A percentile compares a stretch with the other conserved stretches of the same genome.
Conservation (phyloP, 768 basidiomycete species). For the Podaxis sp. region DNA sequence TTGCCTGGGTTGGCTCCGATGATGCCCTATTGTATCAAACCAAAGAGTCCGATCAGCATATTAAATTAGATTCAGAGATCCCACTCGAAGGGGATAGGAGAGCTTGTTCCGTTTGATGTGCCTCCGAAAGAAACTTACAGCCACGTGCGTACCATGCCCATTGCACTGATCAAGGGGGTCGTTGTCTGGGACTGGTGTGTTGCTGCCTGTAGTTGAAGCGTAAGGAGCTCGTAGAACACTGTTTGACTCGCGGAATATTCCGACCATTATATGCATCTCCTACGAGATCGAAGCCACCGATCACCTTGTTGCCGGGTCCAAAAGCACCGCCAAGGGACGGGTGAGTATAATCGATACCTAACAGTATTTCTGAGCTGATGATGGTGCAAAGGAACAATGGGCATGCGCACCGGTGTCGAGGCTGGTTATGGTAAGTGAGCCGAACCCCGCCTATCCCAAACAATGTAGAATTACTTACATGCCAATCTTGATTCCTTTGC, state of each 20-base stretch:
- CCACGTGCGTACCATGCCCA: slow-evolving; percentile 58
- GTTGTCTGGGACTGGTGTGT: slow-evolving; percentile 48
- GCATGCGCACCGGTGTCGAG: slow-evolving; percentile 44
- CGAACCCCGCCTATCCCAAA: not conserved
- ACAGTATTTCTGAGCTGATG: not conserved
- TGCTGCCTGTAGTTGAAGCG: slow-evolving; percentile 30
- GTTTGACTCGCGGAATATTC: not conserved
- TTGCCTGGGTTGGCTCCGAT: slow-evolving; percentile 63
- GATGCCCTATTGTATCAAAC: slow-evolving; percentile 42
- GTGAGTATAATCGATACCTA: slow-evolving; percentile 56
- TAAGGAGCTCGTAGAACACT: not conserved
- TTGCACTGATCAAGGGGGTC: slow-evolving; percentile 55
- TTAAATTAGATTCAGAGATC: not conserved
- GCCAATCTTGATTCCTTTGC: slow-evolving; percentile 66
- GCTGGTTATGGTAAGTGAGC: slow-evolving; percentile 25
- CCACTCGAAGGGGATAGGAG: not conserved
- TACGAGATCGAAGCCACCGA: slow-evolving; percentile 58
- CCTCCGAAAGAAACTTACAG: slow-evolving; percentile 29
- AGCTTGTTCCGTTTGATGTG: not conserved
- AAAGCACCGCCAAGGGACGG: slow-evolving; percentile 54
- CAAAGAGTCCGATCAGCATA: not conserved
- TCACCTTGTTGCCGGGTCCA: slow-evolving; percentile 52
- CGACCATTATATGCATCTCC: slow-evolving; percentile 52
- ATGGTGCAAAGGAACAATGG: not conserved
- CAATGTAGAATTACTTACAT: slow-evolving; percentile 41